Evolutionary conservation across 106 monocot genomes (phyloP).

Genomic region (Apostasia shenzhenica): DNA sequence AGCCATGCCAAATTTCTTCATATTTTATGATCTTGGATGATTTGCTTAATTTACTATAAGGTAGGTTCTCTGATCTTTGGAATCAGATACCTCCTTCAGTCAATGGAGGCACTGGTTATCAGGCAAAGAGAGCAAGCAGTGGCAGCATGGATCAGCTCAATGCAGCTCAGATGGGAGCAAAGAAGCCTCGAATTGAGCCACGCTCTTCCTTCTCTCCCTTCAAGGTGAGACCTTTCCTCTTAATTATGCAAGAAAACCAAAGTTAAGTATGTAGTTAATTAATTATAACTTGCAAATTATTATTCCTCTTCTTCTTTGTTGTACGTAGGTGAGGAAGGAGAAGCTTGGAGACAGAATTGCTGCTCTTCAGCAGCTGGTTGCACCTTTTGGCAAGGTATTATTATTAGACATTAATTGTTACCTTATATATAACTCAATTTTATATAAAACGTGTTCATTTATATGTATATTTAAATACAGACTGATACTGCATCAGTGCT

Average conservation of each 20-base stretch:
- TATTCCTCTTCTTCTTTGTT: background rate
- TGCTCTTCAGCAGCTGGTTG: constrained; percentile 84
- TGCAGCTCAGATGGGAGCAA: constrained; percentile 16
- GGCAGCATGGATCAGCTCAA: constrained; percentile 7
- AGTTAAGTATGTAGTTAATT: background rate
- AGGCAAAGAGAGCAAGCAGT: constrained; percentile 2
- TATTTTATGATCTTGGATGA: background rate
- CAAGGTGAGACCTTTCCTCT: constrained; percentile 31
- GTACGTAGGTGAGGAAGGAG: constrained; percentile 77
- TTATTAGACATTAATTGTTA: too few relatives aligned
- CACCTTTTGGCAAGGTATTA: constrained; percentile 84
- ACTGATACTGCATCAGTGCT: constrained; percentile 11
- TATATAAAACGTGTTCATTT: background rate
- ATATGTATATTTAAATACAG: background rate
- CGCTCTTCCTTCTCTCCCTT: constrained; percentile 48
- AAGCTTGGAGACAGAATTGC: constrained; percentile 82
- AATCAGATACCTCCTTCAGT: constrained; percentile 21
- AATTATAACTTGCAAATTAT: background rate
- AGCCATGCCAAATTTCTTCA: too few relatives aligned
- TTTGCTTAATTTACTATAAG: background rate
- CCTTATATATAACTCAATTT: too few relatives aligned
- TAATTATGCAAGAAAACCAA: background rate
- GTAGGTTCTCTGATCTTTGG: constrained; percentile 10
- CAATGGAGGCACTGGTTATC: constrained; percentile 19
- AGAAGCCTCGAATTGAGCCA: constrained; percentile 37